Conservation (phyloP, 345 rosid genomes). For the Brassica carinata region DNA sequence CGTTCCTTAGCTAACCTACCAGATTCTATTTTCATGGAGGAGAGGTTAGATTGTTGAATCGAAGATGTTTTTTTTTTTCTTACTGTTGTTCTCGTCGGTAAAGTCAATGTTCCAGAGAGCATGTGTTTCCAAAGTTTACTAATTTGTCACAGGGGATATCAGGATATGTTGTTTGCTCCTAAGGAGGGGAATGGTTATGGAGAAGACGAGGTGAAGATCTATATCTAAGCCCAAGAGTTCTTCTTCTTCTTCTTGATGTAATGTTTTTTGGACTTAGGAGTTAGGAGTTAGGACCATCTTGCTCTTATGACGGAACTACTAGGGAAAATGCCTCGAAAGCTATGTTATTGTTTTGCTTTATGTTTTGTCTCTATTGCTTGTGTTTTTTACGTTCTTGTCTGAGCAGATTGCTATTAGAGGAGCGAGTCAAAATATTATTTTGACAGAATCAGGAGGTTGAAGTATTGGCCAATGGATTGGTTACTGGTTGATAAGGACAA, state of each 20-base stretch:
- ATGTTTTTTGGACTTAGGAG: too few species aligned
- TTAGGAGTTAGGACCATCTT: too few species aligned
- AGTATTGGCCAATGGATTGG: slow-evolving; percentile 51
- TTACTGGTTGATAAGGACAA: too few species aligned
- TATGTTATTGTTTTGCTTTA: too few species aligned
- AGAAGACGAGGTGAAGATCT: slow-evolving; percentile 72
- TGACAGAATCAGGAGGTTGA: slow-evolving; percentile 85
- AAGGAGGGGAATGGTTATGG: slow-evolving; percentile 45
- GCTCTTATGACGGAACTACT: too few species aligned
- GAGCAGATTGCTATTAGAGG: slow-evolving; percentile 89
- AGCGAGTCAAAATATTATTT: slow-evolving; percentile 82
- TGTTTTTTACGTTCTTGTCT: slow-evolving; percentile 18
- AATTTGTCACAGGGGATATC: slow-evolving; percentile 82
- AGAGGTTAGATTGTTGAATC: slow-evolving; percentile 48
- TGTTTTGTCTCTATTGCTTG: too few species aligned
- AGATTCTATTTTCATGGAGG: too few species aligned
- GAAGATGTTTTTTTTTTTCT: slow-evolving; percentile 38
- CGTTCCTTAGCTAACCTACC: too few species aligned
- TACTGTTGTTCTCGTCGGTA: slow-evolving; percentile 38
- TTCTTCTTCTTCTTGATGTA: slow-evolving; percentile 70
- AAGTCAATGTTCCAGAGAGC: slow-evolving; percentile 60
- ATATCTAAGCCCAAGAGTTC: too few species aligned
- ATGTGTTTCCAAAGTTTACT: slow-evolving; percentile 59
- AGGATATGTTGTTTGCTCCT: slow-evolving; percentile 49
- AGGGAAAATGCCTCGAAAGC: too few species aligned